Base-by-base conservation (phyloP, 305 asterid species). In the Plantago coronopus region DNA sequence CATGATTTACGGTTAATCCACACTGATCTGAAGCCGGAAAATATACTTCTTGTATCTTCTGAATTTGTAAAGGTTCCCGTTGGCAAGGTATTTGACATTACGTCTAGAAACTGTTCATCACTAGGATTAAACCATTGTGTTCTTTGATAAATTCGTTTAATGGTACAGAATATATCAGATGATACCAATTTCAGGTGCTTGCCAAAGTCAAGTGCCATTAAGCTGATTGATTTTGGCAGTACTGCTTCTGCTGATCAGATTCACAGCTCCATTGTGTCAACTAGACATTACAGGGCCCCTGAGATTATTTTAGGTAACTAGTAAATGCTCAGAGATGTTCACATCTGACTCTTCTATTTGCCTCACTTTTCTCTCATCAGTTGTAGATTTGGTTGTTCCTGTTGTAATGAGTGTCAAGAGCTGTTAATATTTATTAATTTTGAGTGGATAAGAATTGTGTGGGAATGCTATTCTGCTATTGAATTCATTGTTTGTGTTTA, bases 241-340 rank as follows among this genome's bases (percentile, higher is more conserved):
- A 73, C 81, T 66, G 75, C 81, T 43, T 68, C 55, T 57, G 83
- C 54, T 76, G 65, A 46, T 63, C 84, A 72, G 73, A 69, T 72
- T 59, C 83, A 81, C 70, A 72, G 69, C 78, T 81, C 83, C 76
- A 76, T 72, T 74, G 88, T 76, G 62, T 72, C 83, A 48, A 79
- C 88, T 57, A 81, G 88, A 77, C 96, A 91, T 78, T 91, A 87
- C 77, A 83, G 97, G 61, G 97, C 97, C 43, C 96, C 96, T 43
- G 97, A 91, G 76, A 76, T 83, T 69, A 91, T 91, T 69, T 78
- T 87, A 76, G 97, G 97, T 91, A 74, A 73, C 40, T 38, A 53
- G 57, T 69, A 67, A 56, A 59, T 55, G 60, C 61, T 66, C 63
- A 53, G 51, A 17, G 73, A 56, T 73, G 22, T 66, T 63, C 53